Conservation (phyloP, 352 stramenopile genomes). For the Phytophthora pisi region DNA sequence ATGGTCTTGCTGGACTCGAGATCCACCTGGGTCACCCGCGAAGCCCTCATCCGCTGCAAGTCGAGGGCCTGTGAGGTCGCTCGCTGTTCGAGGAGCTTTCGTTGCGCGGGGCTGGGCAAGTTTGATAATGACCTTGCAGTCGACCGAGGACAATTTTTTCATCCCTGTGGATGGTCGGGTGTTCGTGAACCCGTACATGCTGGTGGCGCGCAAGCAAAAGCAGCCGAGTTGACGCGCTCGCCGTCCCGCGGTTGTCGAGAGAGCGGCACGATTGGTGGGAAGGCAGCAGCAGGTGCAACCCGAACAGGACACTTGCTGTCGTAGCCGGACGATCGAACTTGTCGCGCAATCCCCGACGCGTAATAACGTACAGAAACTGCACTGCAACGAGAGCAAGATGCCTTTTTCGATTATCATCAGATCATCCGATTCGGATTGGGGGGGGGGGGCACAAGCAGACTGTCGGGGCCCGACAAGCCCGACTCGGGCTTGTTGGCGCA, state of each 20-base stretch:
- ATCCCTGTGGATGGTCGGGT: not conserved
- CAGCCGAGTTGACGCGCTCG: conserved; percentile 5
- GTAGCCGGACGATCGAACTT: not conserved
- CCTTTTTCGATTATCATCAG: not conserved
- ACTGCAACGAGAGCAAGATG: not conserved
- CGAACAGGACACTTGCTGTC: not conserved
- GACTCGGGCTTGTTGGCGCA: no score
- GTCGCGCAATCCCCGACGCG: conserved; percentile 7
- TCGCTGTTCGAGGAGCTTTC: not conserved
- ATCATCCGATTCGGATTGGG: not conserved
- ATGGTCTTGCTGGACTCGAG: conserved; percentile 29
- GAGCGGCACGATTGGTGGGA: not conserved
- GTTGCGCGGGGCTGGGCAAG: not conserved
- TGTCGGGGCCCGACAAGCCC: not conserved
- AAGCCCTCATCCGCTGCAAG: not conserved
- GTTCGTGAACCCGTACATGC: not conserved
- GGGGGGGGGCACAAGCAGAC: conserved; percentile 2
- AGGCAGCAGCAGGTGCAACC: not conserved
- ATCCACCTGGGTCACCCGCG: conserved; percentile 4
- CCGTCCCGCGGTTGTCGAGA: not conserved
- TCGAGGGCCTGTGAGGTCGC: not conserved
- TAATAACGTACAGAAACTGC: conserved; percentile 4
- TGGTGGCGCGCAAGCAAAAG: conserved; percentile 3
- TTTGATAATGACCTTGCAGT: conserved; percentile 6
- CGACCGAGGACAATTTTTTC: not conserved